A percentile compares a stretch with the other conserved stretches of the same genome.
Conservation (phyloP, 768 basidiomycete species). For the Mycena vitilis region DNA sequence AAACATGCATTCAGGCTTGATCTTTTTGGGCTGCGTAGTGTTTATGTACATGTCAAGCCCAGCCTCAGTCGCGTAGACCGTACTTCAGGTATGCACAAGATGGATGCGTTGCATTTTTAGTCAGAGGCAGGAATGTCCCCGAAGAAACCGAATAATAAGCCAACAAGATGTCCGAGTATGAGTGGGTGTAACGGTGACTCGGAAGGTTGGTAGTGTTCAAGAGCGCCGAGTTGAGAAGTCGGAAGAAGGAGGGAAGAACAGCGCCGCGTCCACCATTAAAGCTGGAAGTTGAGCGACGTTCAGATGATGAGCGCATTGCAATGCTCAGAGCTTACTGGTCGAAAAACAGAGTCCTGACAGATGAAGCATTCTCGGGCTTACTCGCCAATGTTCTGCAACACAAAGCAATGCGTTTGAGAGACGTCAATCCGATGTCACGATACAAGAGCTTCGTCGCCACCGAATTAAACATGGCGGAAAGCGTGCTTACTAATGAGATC, state of each 20-base stretch:
- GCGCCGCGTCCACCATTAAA: background rate
- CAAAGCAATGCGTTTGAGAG: background rate
- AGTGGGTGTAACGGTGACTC: no score
- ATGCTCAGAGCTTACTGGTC: background rate
- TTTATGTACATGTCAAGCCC: no score
- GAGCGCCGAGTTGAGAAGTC: conserved; percentile 1
- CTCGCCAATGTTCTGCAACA: background rate
- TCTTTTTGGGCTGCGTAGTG: no score
- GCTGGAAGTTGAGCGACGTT: background rate
- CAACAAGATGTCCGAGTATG: no score
- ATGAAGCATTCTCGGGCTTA: background rate
- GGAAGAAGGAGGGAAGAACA: background rate
- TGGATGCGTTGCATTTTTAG: no score
- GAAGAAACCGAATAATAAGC: no score
- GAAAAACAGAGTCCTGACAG: background rate
- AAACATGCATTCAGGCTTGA: no score
- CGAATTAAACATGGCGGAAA: background rate
- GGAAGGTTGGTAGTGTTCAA: background rate
- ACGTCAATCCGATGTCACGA: background rate
- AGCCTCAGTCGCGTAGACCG: no score
- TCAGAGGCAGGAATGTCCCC: no score
- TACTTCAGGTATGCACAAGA: no score
- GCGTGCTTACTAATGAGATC: background rate
- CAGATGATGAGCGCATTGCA: background rate
- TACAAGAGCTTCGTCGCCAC: conserved; percentile 4